Conservation (phyloP, 768 basidiomycete species). For the Pleurotus djamor region DNA sequence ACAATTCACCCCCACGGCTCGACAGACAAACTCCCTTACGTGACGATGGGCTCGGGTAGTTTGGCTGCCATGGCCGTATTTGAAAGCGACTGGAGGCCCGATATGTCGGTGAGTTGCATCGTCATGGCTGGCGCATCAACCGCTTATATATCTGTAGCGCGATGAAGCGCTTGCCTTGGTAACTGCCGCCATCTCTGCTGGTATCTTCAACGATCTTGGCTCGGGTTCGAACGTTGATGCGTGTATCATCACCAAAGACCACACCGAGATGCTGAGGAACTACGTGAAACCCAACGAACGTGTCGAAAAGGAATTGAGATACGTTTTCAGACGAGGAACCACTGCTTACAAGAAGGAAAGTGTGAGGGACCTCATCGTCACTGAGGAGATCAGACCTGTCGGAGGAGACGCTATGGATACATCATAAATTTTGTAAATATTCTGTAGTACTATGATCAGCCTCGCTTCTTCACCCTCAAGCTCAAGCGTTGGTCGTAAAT, state of each 20-base stretch:
- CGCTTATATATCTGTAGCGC: constrained; percentile 42
- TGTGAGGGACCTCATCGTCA: constrained; percentile 68
- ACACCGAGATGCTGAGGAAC: constrained; percentile 93
- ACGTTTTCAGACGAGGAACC: constrained; percentile 80
- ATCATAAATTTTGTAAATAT: constrained; percentile 36
- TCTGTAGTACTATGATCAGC: no score
- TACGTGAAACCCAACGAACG: constrained; percentile 90
- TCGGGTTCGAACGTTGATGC: constrained; percentile 99
- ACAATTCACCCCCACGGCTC: constrained; percentile 96
- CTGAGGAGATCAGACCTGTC: constrained; percentile 61
- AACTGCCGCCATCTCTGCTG: constrained; percentile 83
- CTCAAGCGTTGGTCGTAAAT: no score
- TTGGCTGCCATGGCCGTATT: constrained; percentile 99
- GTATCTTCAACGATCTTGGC: constrained; percentile 99
- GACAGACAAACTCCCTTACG: constrained; percentile 97
- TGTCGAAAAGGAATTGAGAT: constrained; percentile 70
- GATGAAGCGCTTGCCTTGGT: constrained; percentile 82
- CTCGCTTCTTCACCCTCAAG: no score
- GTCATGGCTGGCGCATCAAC: neutral
- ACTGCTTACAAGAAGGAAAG: constrained; percentile 87
- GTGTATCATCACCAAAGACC: constrained; percentile 84
- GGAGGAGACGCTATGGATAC: constrained; percentile 81
- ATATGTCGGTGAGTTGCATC: constrained; percentile 64
- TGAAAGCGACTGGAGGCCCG: constrained; percentile 78
- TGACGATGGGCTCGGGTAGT: constrained; percentile 97